Evolutionary conservation across 345 rosid genomes (phyloP).

Genomic region (Tarenaya hassleriana): DNA sequence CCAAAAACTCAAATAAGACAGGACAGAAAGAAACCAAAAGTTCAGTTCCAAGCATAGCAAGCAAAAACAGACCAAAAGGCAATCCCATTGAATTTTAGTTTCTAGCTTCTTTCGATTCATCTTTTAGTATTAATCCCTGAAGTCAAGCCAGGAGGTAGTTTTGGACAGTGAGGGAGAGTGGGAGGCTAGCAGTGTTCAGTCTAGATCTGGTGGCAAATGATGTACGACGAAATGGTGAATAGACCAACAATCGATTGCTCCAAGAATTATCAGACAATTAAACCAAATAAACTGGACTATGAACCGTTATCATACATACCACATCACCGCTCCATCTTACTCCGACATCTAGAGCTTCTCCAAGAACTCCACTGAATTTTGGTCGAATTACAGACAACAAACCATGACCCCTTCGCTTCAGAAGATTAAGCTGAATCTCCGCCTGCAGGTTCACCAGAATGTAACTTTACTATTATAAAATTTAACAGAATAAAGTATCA

Average conservation of each 20-base stretch:
- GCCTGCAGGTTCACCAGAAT: slow-evolving; percentile 51
- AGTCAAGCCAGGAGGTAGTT: too few species aligned
- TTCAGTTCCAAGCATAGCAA: background rate
- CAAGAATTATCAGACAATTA: slow-evolving; percentile 15
- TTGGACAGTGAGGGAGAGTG: too few species aligned
- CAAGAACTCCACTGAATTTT: slow-evolving; percentile 93
- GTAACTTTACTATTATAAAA: slow-evolving; percentile 8
- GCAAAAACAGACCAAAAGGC: too few species aligned
- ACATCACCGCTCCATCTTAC: slow-evolving; percentile 99
- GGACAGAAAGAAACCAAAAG: slow-evolving; percentile 1
- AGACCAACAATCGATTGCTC: slow-evolving; percentile 1
- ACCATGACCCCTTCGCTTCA: slow-evolving; percentile 93
- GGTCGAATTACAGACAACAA: slow-evolving; percentile 78
- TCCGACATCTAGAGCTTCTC: slow-evolving; percentile 91
- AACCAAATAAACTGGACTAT: slow-evolving; percentile 10
- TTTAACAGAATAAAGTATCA: background rate
- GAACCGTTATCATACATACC: slow-evolving; percentile 46
- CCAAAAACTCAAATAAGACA: slow-evolving; percentile 6
- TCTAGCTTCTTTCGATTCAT: too few species aligned
- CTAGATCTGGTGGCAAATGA: slow-evolving; percentile 7
- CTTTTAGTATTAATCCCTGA: too few species aligned
- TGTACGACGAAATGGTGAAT: slow-evolving; percentile 8
- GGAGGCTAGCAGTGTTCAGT: background rate
- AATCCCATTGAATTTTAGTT: too few species aligned
- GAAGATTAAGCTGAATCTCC: slow-evolving; percentile 94